Evolutionary conservation across 768 basidiomycete genomes (phyloP), one percentile per base, ranked within the genome.

Genomic region (Psilocybe sp.): DNA sequence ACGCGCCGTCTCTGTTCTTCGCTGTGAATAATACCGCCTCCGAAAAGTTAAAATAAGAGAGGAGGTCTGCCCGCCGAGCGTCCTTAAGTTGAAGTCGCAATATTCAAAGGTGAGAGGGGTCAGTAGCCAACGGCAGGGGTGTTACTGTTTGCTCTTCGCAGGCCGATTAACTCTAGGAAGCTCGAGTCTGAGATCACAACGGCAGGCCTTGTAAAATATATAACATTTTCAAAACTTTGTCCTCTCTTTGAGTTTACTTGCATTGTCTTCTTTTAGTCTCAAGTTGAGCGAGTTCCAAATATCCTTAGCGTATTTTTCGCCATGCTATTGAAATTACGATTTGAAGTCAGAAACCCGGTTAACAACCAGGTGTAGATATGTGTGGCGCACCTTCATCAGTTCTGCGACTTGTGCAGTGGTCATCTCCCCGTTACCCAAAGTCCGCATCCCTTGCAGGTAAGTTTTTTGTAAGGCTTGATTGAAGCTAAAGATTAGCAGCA

Each of bases 401-500:
- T 68, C 68, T 50, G 73, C 74, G 12, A 90, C 54, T 42, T 80
- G 73, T 2, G 61, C 43, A 5, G 76, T 58, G 5, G 74, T 70
- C 23, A 87, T 62, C 47, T 88, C 83, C 2, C 83, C 84, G 2
- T 77, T 63, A 0, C 90, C 91, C 4, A 87, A 59, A 37, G 85
- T 65, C 6, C 83, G 78, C 64, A 87, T 81, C 0, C 79, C 80
- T 54, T 88, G 87, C 3, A 92, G 57, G 14, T 61, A 65, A 1
- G 80, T 42, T 12, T 46, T 45, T 40, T 51, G 39, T 23, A 37
- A 28, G 23, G 23, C 40, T 7, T 40, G 50, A 63, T 23, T 67
- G 50, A 89, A 89, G 0, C 88, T 82, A 61, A 82, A 87, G 48
- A 84, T 73, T 0, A 86, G 60, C 15, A 91, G 65, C 14, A 93